phyloP scores from a whole-genome alignment of 2,329 filamentous ascomycete genomes.

The Orbilia javanica region DNA sequence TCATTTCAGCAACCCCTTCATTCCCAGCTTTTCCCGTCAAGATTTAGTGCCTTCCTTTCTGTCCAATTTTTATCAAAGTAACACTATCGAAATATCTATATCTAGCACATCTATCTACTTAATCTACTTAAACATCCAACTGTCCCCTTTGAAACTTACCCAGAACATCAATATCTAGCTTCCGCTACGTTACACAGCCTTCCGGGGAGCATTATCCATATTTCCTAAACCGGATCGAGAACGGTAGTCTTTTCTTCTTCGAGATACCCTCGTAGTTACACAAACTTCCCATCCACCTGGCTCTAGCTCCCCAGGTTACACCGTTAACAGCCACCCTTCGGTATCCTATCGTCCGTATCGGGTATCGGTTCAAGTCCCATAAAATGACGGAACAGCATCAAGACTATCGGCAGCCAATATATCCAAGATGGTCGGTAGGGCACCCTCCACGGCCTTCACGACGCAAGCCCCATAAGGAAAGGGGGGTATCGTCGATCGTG shows the following conservation, averaged over 20 bases:
- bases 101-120: too few relatives aligned
- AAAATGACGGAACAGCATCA: not conserved
- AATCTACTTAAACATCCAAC: conserved; percentile 1
- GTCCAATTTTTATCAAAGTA: conserved; percentile 24
- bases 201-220: not conserved
- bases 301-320: not conserved
- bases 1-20: conserved; percentile 30
- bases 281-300: not conserved
- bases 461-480: not conserved
- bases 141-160: not conserved
- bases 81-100: not conserved
- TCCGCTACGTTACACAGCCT: conserved; percentile 5
- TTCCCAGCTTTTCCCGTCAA: conserved; percentile 12
- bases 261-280: not conserved
- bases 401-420: not conserved
- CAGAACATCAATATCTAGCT: not conserved
- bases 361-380: not conserved
- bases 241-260: conserved; percentile 8
- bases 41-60: not conserved
- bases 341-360: not conserved
- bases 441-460: not conserved
- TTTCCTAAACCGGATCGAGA: conserved; percentile 8
- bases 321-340: not conserved
- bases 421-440: not conserved
- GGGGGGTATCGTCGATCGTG: not conserved